Percentiles rank a stretch among this genome's conserved stretches.
These are phyloP conservation scores for Pneumocystis murina DNA, from an alignment of 1,139 yeast species.

Conservation along the genomic window DNA sequence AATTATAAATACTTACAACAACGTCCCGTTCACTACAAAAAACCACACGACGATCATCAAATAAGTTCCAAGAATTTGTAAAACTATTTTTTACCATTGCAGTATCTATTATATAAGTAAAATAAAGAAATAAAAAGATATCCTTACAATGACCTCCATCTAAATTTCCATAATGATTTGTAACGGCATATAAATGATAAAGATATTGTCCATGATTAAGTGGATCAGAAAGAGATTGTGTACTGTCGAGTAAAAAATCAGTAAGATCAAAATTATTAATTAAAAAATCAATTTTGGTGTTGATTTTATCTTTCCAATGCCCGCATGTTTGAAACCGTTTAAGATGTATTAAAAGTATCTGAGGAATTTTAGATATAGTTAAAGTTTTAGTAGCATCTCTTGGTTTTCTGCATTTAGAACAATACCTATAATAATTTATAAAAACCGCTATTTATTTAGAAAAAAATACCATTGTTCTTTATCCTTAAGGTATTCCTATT, in stretches of 20 bases:
- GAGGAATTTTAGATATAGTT: constrained; percentile 57
- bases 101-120: constrained; percentile 31
- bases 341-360: constrained; percentile 55
- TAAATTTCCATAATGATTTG: constrained; percentile 71
- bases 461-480: background rate
- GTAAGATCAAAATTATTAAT: constrained; percentile 49
- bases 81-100: constrained; percentile 56
- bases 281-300: constrained; percentile 49
- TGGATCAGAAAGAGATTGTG: background rate
- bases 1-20: background rate
- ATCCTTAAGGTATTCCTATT: background rate
- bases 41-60: constrained; percentile 54
- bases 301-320: constrained; percentile 41
- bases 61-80: constrained; percentile 50
- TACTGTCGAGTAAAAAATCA: constrained; percentile 35
- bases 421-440: constrained; percentile 24
- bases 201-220: constrained; percentile 27
- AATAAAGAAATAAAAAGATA: background rate
- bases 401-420: constrained; percentile 61
- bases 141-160: constrained; percentile 61
- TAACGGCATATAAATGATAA: constrained; percentile 69
- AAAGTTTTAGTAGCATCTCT: constrained; percentile 56
- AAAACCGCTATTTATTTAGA: background rate
- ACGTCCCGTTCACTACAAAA: constrained; percentile 9
- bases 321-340: constrained; percentile 51